phyloP scores from a whole-genome alignment of 2,329 filamentous ascomycete genomes.

The Colletotrichum abscissum region DNA sequence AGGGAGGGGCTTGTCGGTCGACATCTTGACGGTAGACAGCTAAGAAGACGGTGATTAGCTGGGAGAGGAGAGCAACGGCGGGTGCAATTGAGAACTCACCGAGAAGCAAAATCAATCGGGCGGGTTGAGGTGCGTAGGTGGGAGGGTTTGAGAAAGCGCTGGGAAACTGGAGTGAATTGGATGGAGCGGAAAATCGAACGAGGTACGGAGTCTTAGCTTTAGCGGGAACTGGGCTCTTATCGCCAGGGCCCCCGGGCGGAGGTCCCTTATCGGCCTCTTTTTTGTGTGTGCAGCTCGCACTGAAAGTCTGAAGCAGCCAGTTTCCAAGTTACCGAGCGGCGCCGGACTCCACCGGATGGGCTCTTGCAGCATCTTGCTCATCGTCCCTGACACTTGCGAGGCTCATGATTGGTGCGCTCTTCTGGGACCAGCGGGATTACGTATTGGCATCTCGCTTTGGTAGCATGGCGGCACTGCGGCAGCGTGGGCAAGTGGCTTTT shows the following conservation, averaged over 20 bases:
- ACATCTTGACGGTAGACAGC: conserved; percentile 61
- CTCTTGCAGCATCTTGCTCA: conserved; percentile 4
- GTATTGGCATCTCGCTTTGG: background rate
- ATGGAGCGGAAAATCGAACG: conserved; percentile 31
- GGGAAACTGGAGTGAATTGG: background rate
- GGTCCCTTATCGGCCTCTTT: conserved; percentile 25
- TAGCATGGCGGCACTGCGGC: background rate
- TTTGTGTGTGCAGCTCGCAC: background rate
- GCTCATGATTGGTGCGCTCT: conserved; percentile 13
- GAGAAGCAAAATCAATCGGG: conserved; percentile 8
- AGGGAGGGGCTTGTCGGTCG: conserved; percentile 80
- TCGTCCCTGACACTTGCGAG: background rate
- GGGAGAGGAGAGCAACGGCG: background rate
- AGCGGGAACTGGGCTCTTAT: conserved; percentile 33
- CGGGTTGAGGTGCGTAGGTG: conserved; percentile 13
- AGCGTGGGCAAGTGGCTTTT: no score
- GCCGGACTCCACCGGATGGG: conserved; percentile 23
- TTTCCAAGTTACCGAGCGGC: conserved; percentile 25
- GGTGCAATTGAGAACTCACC: conserved; percentile 21
- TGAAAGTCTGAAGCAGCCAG: background rate
- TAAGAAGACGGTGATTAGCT: background rate
- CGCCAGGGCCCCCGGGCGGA: conserved; percentile 2
- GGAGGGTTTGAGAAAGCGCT: background rate
- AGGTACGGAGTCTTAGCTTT: conserved; percentile 1
- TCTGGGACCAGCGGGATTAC: conserved; percentile 12